Conservation (phyloP, 1,284 basidiomycete genomes). For the Fomitopsis betulina region DNA sequence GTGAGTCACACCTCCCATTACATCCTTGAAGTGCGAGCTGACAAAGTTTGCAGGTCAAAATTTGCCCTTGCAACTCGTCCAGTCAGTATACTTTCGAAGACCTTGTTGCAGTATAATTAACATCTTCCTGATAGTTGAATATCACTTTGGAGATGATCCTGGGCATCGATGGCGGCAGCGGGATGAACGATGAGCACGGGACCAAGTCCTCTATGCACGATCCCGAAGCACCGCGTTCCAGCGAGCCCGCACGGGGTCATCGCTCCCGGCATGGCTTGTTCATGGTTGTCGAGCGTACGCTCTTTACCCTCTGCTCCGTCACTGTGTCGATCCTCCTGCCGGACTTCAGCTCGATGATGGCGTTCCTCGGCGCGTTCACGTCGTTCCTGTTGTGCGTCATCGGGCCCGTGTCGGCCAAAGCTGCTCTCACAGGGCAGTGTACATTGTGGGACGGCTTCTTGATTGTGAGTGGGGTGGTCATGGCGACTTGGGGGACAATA, state of each 20-base stretch:
- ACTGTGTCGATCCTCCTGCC: conserved; percentile 76
- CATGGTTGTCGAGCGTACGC: conserved; percentile 54
- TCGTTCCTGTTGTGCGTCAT: conserved; percentile 84
- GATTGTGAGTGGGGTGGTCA: conserved; percentile 50
- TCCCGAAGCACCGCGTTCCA: conserved; percentile 1
- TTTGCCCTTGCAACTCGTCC: conserved; percentile 86
- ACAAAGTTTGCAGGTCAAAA: conserved; percentile 57
- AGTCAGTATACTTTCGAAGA: conserved; percentile 36
- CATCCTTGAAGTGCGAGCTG: neutral
- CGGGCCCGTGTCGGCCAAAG: conserved; percentile 67
- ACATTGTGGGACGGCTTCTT: conserved; percentile 50
- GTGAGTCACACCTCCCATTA: conserved; percentile 36
- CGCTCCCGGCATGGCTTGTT: conserved; percentile 38
- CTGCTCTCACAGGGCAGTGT: conserved; percentile 47
- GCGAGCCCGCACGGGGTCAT: conserved; percentile 15
- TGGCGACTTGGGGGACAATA: conserved; percentile 78
- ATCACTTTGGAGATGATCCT: conserved; percentile 75
- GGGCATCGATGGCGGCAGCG: conserved; percentile 48
- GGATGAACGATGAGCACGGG: conserved; percentile 36
- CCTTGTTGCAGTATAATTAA: neutral
- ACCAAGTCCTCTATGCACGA: conserved; percentile 14
- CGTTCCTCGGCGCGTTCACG: conserved; percentile 84
- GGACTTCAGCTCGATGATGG: conserved; percentile 87
- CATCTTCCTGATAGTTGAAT: conserved; percentile 53
- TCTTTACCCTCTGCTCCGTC: conserved; percentile 59